Percentiles rank a stretch among this genome's conserved stretches.
Conservation (phyloP, 495 filamentous ascomycete species). For the Penicillium mononematosum region DNA sequence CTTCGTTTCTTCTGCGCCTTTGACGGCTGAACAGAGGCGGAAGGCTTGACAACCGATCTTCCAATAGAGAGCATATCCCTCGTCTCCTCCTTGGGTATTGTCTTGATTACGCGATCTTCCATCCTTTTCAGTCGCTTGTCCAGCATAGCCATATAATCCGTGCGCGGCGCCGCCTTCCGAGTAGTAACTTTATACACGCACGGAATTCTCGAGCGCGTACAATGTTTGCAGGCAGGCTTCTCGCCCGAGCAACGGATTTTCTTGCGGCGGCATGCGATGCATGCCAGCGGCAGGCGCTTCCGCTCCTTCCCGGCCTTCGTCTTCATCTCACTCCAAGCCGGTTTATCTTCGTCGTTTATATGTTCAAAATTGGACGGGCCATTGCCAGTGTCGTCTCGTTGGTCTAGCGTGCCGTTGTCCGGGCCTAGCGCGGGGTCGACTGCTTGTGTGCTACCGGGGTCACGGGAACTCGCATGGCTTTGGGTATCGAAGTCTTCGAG, state of each 20-base stretch:
- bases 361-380: constrained; percentile 59
- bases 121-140: constrained; percentile 91
- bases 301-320: constrained; percentile 98
- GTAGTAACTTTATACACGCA: constrained; percentile 99
- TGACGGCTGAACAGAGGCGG: constrained; percentile 58
- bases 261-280: constrained; percentile 93
- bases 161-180: constrained; percentile 90
- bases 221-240: constrained; percentile 97
- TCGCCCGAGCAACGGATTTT: constrained; percentile 98
- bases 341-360: constrained; percentile 42
- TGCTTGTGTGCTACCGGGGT: constrained; percentile 33
- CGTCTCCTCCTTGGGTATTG: constrained; percentile 80
- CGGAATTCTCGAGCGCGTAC: constrained; percentile 85
- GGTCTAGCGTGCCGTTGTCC: constrained; percentile 27
- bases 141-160: constrained; percentile 99
- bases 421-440: constrained; percentile 25
- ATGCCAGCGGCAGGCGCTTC: constrained; percentile 88
- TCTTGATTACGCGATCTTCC: constrained; percentile 97
- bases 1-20: constrained; percentile 74
- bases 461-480: constrained; percentile 48
- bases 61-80: constrained; percentile 60
- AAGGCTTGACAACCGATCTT: constrained; percentile 77
- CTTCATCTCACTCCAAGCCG: constrained; percentile 93
- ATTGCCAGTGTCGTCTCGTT: constrained; percentile 22
- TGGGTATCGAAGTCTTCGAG: constrained; percentile 44